These are phyloP conservation scores for Meyerozyma smithsonii DNA, from an alignment of 1,139 yeast genomes.

Conservation along the genomic window DNA sequence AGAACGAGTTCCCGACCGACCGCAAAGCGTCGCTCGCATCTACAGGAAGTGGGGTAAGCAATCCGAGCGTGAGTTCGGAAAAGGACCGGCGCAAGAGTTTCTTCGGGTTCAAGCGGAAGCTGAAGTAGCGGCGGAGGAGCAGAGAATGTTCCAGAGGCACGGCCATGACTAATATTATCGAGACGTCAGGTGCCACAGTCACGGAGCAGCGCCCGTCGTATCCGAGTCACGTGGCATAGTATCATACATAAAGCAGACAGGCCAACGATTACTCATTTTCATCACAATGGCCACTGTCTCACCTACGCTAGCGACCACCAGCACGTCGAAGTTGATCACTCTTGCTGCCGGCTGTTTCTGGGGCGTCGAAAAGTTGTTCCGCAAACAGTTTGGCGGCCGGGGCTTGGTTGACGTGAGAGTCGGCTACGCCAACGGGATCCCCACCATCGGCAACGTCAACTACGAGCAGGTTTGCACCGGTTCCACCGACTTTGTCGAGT, in stretches of 20 bases:
- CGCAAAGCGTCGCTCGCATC: conserved; percentile 14
- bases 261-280: too few species aligned
- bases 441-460: conserved; percentile 46
- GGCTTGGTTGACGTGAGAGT: conserved; percentile 76
- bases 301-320: conserved; percentile 31
- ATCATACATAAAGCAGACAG: background rate
- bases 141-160: too few species aligned
- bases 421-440: conserved; percentile 83
- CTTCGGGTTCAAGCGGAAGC: conserved; percentile 37
- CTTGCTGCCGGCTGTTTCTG: conserved; percentile 89
- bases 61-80: conserved; percentile 5
- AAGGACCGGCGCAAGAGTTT: conserved; percentile 26
- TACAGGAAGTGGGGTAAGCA: conserved; percentile 9
- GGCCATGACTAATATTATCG: too few species aligned
- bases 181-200: background rate
- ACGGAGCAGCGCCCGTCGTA: background rate
- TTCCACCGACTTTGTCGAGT: conserved; percentile 69
- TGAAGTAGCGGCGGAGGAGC: background rate
- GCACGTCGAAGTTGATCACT: conserved; percentile 49
- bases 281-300: conserved; percentile 21
- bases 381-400: conserved; percentile 56
- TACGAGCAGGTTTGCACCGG: conserved; percentile 77
- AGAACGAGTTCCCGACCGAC: conserved; percentile 9
- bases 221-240: conserved; percentile 1
- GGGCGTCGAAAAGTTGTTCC: conserved; percentile 87